These are phyloP conservation scores for Gossypium longicalyx DNA, from an alignment of 345 rosid species.

Conservation along the genomic window DNA sequence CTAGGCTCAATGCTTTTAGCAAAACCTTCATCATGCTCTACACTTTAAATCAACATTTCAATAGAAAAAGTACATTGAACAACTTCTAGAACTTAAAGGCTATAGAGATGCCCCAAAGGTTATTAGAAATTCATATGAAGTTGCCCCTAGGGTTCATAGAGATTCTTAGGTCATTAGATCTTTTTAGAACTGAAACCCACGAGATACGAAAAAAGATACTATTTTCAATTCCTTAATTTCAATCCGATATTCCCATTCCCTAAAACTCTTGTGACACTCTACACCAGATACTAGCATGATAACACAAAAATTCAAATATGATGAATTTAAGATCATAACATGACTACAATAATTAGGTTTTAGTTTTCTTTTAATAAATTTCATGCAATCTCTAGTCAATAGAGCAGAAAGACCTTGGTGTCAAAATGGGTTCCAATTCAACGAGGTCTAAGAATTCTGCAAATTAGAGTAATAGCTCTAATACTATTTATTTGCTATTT, in stretches of 20 bases:
- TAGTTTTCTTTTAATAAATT: neutral
- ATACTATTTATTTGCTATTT: slow-evolving; percentile 21
- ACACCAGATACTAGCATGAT: slow-evolving; percentile 4
- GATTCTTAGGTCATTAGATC: slow-evolving; percentile 3
- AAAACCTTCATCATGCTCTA: too few relatives aligned
- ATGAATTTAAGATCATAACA: neutral
- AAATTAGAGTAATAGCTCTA: slow-evolving; percentile 20
- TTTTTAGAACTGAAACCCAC: neutral
- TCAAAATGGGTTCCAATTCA: slow-evolving; percentile 2
- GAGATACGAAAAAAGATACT: neutral
- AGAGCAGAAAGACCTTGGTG: neutral
- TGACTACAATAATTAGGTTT: neutral
- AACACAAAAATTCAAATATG: slow-evolving; percentile 1
- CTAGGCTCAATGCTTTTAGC: too few relatives aligned
- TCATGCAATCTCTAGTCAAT: slow-evolving; percentile 12
- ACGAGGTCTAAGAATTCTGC: slow-evolving; percentile 18
- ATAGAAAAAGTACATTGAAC: too few relatives aligned
- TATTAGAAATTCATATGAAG: too few relatives aligned
- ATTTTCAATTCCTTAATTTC: slow-evolving; percentile 8
- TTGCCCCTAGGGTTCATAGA: too few relatives aligned
- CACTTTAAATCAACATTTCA: too few relatives aligned
- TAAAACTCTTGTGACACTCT: slow-evolving; percentile 10
- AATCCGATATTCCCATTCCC: neutral
- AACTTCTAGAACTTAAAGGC: too few relatives aligned
- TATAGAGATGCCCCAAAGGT: too few relatives aligned